Evolutionary conservation across 2,329 filamentous ascomycete genomes (phyloP).

Genomic region (Pyrenophora graminea): DNA sequence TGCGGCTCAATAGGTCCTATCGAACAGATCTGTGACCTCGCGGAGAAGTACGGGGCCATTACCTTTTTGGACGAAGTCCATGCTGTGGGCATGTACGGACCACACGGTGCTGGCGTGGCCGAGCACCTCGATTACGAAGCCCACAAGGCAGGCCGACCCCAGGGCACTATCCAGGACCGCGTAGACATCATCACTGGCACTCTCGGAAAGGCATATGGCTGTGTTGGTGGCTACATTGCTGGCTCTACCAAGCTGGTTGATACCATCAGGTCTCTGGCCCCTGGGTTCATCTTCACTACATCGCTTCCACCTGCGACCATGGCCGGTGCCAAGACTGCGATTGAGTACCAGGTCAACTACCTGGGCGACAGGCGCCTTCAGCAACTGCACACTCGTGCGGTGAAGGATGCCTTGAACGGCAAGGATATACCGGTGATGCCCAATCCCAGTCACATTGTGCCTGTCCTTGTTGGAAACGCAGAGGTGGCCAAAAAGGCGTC

Average conservation of each 20-base stretch:
- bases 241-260: slow-evolving; percentile 86
- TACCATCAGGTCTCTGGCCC: slow-evolving; percentile 88
- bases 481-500: slow-evolving; percentile 90
- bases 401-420: slow-evolving; percentile 79
- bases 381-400: slow-evolving; percentile 92
- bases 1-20: slow-evolving; percentile 97
- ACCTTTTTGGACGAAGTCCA: slow-evolving; percentile 99
- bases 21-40: slow-evolving; percentile 91
- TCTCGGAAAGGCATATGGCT: slow-evolving; percentile 95
- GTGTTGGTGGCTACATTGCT: slow-evolving; percentile 96
- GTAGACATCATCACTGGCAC: slow-evolving; percentile 98
- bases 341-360: slow-evolving; percentile 89
- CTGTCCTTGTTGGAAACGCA: slow-evolving; percentile 90
- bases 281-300: slow-evolving; percentile 98
- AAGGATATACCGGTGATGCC: slow-evolving; percentile 94
- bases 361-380: slow-evolving; percentile 87
- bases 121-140: slow-evolving; percentile 95
- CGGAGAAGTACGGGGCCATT: slow-evolving; percentile 95
- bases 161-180: slow-evolving; percentile 90
- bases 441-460: slow-evolving; percentile 95
- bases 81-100: slow-evolving; percentile 98
- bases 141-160: slow-evolving; percentile 72
- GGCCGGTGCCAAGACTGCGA: slow-evolving; percentile 88
- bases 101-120: slow-evolving; percentile 90
- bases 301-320: slow-evolving; percentile 94